A percentile compares a stretch with the other conserved stretches of the same genome.
phyloP scores from a whole-genome alignment of 306 rosid species.

The Delonix regia region DNA sequence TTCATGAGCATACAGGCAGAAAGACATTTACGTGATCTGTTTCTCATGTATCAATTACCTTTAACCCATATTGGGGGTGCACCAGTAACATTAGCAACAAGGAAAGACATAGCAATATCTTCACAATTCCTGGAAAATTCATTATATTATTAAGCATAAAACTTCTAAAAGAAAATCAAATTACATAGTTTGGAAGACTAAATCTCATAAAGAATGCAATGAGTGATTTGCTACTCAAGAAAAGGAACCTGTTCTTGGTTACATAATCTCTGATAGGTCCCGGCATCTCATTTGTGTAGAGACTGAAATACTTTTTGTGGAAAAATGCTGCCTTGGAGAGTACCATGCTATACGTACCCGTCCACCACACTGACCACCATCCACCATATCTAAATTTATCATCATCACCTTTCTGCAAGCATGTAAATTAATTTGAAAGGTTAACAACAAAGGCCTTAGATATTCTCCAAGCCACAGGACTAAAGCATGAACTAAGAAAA shows the following conservation, averaged over 20 bases:
- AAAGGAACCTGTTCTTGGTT: conserved; percentile 72
- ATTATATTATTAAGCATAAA: conserved; percentile 33
- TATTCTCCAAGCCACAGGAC: conserved; percentile 9
- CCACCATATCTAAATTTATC: conserved; percentile 73
- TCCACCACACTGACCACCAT: conserved; percentile 99
- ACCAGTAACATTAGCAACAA: conserved; percentile 87
- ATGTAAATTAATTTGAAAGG: conserved; percentile 33
- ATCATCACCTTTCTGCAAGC: conserved; percentile 56
- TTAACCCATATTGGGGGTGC: conserved; percentile 94
- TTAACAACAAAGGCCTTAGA: conserved; percentile 7
- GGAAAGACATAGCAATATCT: conserved; percentile 96
- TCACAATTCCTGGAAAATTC: conserved; percentile 84
- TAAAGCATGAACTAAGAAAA: background rate
- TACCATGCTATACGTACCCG: conserved; percentile 93
- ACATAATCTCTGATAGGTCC: conserved; percentile 72
- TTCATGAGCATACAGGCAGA: background rate
- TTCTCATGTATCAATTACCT: conserved; percentile 50
- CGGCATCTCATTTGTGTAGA: conserved; percentile 84
- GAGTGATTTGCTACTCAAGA: conserved; percentile 18
- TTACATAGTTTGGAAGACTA: conserved; percentile 4
- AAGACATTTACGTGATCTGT: background rate
- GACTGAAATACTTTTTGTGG: conserved; percentile 82
- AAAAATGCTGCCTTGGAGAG: conserved; percentile 98
- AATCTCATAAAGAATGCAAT: background rate
- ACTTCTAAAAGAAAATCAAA: background rate